A percentile compares a stretch with the other conserved stretches of the same genome.
phyloP scores from a whole-genome alignment of 177 flowering plant species.

The Vitis hybrid region DNA sequence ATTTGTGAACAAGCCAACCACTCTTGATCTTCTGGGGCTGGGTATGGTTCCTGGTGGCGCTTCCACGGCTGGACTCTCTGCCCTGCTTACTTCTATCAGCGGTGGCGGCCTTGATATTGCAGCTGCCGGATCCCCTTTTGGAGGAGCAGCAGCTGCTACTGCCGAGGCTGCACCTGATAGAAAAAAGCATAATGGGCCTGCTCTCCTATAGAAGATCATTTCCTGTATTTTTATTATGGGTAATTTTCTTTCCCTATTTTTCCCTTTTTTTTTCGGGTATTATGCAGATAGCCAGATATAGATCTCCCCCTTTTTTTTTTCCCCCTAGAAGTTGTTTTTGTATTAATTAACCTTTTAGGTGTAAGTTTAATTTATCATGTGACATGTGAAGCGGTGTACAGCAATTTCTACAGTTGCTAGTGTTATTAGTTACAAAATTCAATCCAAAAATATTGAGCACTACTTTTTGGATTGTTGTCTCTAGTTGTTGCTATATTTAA shows the following conservation, averaged over 20 bases:
- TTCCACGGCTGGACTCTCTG: conserved; percentile 31
- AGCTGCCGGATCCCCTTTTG: conserved; percentile 11
- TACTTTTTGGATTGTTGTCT: no score
- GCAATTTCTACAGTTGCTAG: no score
- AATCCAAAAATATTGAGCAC: no score
- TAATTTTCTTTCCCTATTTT: neutral
- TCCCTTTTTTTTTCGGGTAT: neutral
- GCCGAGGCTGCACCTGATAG: conserved; percentile 19
- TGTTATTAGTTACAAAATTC: no score
- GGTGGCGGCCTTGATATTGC: conserved; percentile 27
- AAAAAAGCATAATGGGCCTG: conserved; percentile 26
- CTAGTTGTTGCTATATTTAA: no score
- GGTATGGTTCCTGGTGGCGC: conserved; percentile 31
- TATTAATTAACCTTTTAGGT: no score
- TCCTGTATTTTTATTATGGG: neutral
- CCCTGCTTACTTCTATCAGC: conserved; percentile 32
- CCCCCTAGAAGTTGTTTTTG: no score
- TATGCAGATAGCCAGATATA: no score
- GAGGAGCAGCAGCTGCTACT: conserved; percentile 29
- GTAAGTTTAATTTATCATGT: no score
- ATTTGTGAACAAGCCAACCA: conserved; percentile 34
- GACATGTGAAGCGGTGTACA: no score
- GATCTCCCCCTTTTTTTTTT: no score
- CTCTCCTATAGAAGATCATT: conserved; percentile 7
- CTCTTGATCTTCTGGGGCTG: conserved; percentile 55